Evolutionary conservation across 2,329 filamentous ascomycete species (phyloP).

Genomic region (Zopfia rhizophila): DNA sequence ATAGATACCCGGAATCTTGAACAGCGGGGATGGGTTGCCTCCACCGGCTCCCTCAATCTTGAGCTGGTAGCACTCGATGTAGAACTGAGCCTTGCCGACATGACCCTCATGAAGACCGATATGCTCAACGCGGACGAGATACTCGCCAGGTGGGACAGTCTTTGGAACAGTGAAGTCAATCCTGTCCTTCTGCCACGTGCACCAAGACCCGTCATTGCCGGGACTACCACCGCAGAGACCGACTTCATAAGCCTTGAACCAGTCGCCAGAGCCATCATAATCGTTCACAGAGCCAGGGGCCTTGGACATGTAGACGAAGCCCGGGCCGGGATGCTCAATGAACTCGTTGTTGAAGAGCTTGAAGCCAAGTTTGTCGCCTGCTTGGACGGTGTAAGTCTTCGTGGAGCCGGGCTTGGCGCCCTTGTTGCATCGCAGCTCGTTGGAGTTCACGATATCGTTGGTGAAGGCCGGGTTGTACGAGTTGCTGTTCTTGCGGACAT

Average conservation of each 20-base stretch:
- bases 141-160: constrained; percentile 53
- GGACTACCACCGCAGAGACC: constrained; percentile 39
- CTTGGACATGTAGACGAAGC: constrained; percentile 52
- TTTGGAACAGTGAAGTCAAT: constrained; percentile 58
- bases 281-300: constrained; percentile 73
- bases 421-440: constrained; percentile 50
- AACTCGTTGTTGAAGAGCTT: constrained; percentile 62
- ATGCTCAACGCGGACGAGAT: constrained; percentile 49
- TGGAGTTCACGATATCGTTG: constrained; percentile 43
- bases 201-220: constrained; percentile 38
- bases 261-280: constrained; percentile 71
- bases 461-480: constrained; percentile 45
- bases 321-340: constrained; percentile 55
- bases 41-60: constrained; percentile 55
- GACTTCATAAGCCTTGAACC: constrained; percentile 48
- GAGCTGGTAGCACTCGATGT: constrained; percentile 57
- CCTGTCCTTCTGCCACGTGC: constrained; percentile 52
- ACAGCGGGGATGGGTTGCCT: constrained; percentile 56
- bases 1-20: constrained; percentile 63
- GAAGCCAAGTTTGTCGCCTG: constrained; percentile 62
- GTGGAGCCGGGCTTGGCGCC: constrained; percentile 46
- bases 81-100: constrained; percentile 42
- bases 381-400: constrained; percentile 48
- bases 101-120: constrained; percentile 46
- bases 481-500: constrained; percentile 49